Percentiles rank a stretch among this genome's conserved stretches.
These are phyloP conservation scores for Chlamydomonas eustigma DNA, from an alignment of 139 green algal species.

Conservation along the genomic window DNA sequence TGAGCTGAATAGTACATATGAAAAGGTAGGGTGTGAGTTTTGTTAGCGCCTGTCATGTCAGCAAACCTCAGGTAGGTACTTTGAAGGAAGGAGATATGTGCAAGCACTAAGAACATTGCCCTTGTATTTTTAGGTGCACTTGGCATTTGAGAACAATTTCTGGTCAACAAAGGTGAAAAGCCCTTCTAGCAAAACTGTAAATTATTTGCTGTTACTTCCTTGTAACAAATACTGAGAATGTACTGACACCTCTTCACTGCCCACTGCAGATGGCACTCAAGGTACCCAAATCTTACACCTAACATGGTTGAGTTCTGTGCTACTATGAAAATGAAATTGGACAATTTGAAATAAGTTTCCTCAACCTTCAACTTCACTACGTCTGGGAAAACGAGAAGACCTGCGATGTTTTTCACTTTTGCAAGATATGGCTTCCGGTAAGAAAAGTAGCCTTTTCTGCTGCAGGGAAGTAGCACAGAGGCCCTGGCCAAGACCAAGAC, in stretches of 20 bases:
- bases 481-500: slow-evolving; percentile 61
- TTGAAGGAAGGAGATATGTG: not conserved
- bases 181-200: too few species aligned
- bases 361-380: not conserved
- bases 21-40: slow-evolving; percentile 16
- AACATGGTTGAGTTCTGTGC: too few species aligned
- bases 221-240: too few species aligned
- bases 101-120: not conserved
- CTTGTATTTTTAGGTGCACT: slow-evolving; percentile 14
- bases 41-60: not conserved
- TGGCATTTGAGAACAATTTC: slow-evolving; percentile 69
- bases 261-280: too few species aligned
- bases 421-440: too few species aligned
- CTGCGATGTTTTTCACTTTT: too few species aligned
- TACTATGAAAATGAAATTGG: too few species aligned
- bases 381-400: not conserved
- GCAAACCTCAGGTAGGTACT: not conserved
- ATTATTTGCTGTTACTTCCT: too few species aligned
- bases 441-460: too few species aligned
- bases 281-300: too few species aligned
- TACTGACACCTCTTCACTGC: too few species aligned
- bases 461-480: slow-evolving; percentile 39
- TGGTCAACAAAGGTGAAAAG: slow-evolving; percentile 62
- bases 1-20: slow-evolving; percentile 27
- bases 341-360: not conserved